These are phyloP conservation scores for Juncus inflexus DNA, from an alignment of 176 grass and related monocot species.

Conservation along the genomic window DNA sequence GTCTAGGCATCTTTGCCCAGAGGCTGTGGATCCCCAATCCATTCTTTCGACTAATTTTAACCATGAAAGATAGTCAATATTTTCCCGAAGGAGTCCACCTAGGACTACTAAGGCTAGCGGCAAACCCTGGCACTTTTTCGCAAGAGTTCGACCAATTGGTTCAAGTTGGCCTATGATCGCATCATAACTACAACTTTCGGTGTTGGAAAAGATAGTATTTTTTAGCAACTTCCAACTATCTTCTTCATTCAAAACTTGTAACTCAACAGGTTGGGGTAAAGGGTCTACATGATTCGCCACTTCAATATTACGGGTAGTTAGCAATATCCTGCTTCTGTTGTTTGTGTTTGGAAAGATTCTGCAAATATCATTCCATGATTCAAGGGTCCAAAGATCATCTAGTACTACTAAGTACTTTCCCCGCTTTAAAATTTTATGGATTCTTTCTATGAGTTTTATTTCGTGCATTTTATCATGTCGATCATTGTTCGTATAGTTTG, in stretches of 20 bases:
- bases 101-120: slow-evolving; percentile 12
- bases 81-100: neutral
- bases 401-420: slow-evolving; percentile 18
- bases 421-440: neutral
- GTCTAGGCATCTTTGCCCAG: neutral
- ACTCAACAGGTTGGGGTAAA: neutral
- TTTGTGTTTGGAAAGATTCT: slow-evolving; percentile 17
- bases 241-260: slow-evolving; percentile 16
- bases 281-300: slow-evolving; percentile 9
- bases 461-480: neutral
- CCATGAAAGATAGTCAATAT: slow-evolving; percentile 3
- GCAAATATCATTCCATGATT: slow-evolving; percentile 16
- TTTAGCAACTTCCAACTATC: slow-evolving; percentile 13
- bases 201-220: slow-evolving; percentile 7
- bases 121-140: slow-evolving; percentile 11
- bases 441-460: neutral
- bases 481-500: neutral
- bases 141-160: slow-evolving; percentile 9
- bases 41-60: neutral
- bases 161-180: neutral
- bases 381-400: slow-evolving; percentile 26
- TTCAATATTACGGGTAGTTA: slow-evolving; percentile 25
- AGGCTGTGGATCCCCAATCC: neutral
- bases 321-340: slow-evolving; percentile 25
- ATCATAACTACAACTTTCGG: neutral